Base-by-base conservation (phyloP, 2,329 filamentous ascomycete genomes). In the Arthrobotrys conoides region DNA sequence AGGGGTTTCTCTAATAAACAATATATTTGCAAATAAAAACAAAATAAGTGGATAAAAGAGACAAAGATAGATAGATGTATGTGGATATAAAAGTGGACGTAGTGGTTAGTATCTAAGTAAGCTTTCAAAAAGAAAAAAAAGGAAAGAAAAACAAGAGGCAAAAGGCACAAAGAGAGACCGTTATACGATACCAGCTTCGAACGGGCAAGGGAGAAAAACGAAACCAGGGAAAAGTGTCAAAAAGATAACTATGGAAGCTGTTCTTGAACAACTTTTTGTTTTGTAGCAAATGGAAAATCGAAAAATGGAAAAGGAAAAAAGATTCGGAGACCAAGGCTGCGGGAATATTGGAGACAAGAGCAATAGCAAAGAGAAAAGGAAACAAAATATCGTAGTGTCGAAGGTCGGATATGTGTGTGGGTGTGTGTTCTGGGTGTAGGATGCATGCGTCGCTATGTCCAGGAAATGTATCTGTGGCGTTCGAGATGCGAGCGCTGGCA, bases 1-100 rank as follows among this genome's bases (percentile, higher is more conserved):
- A n/a, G 20, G 33, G 8, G 36, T 44, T 18, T 24, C 57, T 61
- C 57, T 61, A 61, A 61, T 61, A 61, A 61, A 61, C 85, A 80
- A 57, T 69, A 57, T 69, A 80, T 48, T 79, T 76, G 59, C 81
- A 67, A 79, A 80, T n/a, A 30, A 30, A 30, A 30, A 18, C 87
- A 89, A 71, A 41, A 75, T 66, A 33, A 63, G 36, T 59, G 63
- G 44, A 66, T 27, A 66, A 77, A 53, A 44, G 70, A 48, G 63
- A 65, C 51, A 71, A 69, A 66, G 38, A 41, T 41, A 27, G 67
- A 72, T 44, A 16, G 73, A 38, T 51, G 55, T 41, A 64, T 69
- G 36, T 63, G 27, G 46, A 73, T 48, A 33, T 41, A 41, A 18
- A n/a, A 20, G 61, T 41, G 22, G 36, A 44, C 70, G 66, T 77